Conservation (phyloP, 2,329 filamentous ascomycete species). For the Raffaelea arxii region DNA sequence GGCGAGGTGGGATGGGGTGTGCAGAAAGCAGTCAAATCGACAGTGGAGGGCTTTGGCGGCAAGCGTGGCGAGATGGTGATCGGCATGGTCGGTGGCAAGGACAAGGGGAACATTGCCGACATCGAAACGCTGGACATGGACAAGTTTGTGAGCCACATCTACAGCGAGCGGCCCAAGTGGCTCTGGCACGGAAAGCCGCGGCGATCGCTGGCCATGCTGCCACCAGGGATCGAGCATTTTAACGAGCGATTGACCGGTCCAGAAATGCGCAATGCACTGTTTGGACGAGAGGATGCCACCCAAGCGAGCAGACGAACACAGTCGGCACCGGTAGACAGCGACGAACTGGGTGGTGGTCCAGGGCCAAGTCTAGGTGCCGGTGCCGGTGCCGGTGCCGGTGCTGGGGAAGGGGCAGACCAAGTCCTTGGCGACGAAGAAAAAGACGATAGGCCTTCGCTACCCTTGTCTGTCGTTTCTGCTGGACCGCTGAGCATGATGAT, state of each 20-base stretch:
- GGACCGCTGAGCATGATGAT: slow-evolving; percentile 31
- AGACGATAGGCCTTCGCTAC: too few species aligned
- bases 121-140: slow-evolving; percentile 89
- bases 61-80: slow-evolving; percentile 92
- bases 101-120: slow-evolving; percentile 84
- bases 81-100: slow-evolving; percentile 80
- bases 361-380: too few species aligned
- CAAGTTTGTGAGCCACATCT: slow-evolving; percentile 65
- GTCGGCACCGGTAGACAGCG: slow-evolving; percentile 25
- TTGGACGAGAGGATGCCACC: slow-evolving; percentile 47
- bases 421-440: too few species aligned
- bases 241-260: slow-evolving; percentile 35
- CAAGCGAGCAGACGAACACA: slow-evolving; percentile 40
- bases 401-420: too few species aligned
- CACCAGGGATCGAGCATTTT: slow-evolving; percentile 13
- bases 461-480: too few species aligned
- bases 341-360: not conserved
- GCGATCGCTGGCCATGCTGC: slow-evolving; percentile 38
- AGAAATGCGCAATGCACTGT: slow-evolving; percentile 36
- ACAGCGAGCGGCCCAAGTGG: slow-evolving; percentile 82
- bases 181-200: slow-evolving; percentile 86
- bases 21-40: slow-evolving; percentile 90
- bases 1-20: slow-evolving; percentile 85
- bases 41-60: slow-evolving; percentile 84
- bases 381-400: too few species aligned